Conservation (phyloP, 345 rosid species). For the Nephelium lappaceum region DNA sequence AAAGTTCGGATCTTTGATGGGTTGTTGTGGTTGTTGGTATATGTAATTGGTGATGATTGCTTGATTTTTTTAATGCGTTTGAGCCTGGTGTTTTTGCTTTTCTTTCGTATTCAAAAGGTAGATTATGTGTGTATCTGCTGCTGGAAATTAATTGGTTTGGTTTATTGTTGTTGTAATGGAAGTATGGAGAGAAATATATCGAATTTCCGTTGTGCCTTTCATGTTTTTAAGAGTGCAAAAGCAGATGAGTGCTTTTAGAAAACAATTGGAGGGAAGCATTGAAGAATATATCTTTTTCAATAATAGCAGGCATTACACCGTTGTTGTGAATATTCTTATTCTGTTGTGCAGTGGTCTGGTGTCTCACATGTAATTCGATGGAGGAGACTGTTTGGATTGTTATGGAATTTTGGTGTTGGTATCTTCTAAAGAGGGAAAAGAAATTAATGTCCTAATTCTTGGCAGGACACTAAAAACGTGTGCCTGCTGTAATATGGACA, state of each 20-base stretch:
- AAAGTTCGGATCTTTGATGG: slow-evolving; percentile 12
- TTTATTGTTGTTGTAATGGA: neutral
- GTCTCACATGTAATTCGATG: neutral
- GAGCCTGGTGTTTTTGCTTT: neutral
- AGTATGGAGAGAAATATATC: neutral
- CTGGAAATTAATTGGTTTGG: neutral
- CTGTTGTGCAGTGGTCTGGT: neutral
- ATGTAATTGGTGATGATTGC: neutral
- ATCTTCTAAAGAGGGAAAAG: neutral
- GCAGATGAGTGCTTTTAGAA: neutral
- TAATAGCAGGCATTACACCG: no score
- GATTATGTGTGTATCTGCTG: neutral
- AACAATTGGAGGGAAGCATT: neutral
- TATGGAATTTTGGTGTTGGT: neutral
- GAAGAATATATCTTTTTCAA: neutral
- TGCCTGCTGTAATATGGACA: slow-evolving; percentile 79
- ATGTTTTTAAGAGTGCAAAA: neutral
- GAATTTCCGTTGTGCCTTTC: neutral
- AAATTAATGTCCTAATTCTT: slow-evolving; percentile 70
- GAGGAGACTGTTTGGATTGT: neutral
- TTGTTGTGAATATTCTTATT: neutral
- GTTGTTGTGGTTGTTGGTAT: neutral
- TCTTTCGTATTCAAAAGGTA: neutral
- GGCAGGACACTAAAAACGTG: slow-evolving; percentile 66
- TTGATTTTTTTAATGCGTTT: neutral